Evolutionary conservation across 2,329 filamentous ascomycete species (phyloP).

Genomic region (Zasmidium cellare): DNA sequence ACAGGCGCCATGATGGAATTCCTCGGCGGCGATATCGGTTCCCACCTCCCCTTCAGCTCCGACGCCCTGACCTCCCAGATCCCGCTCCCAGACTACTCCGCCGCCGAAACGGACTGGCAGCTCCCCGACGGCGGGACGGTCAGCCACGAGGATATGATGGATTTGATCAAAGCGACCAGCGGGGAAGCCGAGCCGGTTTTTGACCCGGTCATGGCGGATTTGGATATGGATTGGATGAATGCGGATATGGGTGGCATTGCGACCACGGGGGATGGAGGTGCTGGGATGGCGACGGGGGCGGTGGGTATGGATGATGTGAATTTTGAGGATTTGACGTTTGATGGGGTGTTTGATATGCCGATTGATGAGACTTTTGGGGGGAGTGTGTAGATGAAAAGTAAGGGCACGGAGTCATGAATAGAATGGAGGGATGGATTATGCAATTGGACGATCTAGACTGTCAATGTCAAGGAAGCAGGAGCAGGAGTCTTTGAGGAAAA

Average conservation of each 20-base stretch:
- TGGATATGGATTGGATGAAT: conserved; percentile 11
- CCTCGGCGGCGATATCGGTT: conserved; percentile 24
- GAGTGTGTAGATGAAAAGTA: neutral
- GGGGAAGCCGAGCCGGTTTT: neutral
- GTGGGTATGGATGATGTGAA: conserved; percentile 21
- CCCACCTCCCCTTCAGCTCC: conserved; percentile 26
- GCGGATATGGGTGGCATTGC: neutral
- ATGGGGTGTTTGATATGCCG: conserved; percentile 30
- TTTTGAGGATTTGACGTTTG: conserved; percentile 14
- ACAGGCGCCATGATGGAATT: conserved; percentile 36
- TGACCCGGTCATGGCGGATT: neutral
- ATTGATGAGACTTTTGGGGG: conserved; percentile 18
- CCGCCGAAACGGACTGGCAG: conserved; percentile 6
- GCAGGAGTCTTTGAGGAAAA: neutral
- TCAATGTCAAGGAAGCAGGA: neutral
- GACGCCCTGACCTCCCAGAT: conserved; percentile 24
- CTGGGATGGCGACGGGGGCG: conserved; percentile 24
- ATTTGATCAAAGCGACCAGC: conserved; percentile 24
- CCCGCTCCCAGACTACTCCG: conserved; percentile 1
- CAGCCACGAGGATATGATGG: conserved; percentile 20
- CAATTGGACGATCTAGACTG: neutral
- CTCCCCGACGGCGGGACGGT: conserved; percentile 11
- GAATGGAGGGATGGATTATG: neutral
- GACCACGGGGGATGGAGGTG: conserved; percentile 1
- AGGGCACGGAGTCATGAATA: neutral